These are phyloP conservation scores for Cryphonectria japonica DNA, from an alignment of 2,329 filamentous ascomycete genomes.

Conservation along the genomic window DNA sequence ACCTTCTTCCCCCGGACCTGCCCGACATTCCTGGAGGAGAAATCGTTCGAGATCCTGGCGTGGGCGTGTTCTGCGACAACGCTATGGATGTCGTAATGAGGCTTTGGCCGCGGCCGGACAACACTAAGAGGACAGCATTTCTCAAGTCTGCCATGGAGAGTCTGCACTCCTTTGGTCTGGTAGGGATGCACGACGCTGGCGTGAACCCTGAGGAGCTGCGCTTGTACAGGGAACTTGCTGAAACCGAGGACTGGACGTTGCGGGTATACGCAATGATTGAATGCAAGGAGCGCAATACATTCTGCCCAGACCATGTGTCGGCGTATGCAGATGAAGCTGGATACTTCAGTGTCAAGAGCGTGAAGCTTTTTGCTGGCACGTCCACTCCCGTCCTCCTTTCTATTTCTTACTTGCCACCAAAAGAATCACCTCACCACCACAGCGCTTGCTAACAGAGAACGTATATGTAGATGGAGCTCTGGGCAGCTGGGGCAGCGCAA, in stretches of 20 bases:
- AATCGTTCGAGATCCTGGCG: constrained; percentile 59
- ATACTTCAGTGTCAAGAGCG: constrained; percentile 61
- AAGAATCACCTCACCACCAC: neutral
- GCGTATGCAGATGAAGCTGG: constrained; percentile 50
- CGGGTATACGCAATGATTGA: constrained; percentile 72
- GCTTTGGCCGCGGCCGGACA: constrained; percentile 60
- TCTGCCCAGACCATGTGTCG: constrained; percentile 58
- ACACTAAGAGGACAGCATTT: constrained; percentile 56
- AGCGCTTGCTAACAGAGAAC: constrained; percentile 25
- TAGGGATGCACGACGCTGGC: constrained; percentile 72
- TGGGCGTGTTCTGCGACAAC: constrained; percentile 75
- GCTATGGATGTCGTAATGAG: constrained; percentile 66
- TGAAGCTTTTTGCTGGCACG: constrained; percentile 71
- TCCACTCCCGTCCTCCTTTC: constrained; percentile 1
- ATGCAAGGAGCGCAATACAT: constrained; percentile 66
- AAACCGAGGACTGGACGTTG: constrained; percentile 56
- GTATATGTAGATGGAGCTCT: constrained; percentile 63
- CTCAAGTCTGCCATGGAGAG: constrained; percentile 63
- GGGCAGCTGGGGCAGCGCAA: constrained; percentile 72
- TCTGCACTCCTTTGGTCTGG: constrained; percentile 67
- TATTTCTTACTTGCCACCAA: neutral
- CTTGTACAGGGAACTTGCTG: constrained; percentile 55
- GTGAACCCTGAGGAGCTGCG: constrained; percentile 57
- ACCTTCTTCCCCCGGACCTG: constrained; percentile 58
- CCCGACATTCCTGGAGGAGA: constrained; percentile 66